Base-by-base conservation (phyloP, 1,284 basidiomycete species). In the Puccinia hordei region DNA sequence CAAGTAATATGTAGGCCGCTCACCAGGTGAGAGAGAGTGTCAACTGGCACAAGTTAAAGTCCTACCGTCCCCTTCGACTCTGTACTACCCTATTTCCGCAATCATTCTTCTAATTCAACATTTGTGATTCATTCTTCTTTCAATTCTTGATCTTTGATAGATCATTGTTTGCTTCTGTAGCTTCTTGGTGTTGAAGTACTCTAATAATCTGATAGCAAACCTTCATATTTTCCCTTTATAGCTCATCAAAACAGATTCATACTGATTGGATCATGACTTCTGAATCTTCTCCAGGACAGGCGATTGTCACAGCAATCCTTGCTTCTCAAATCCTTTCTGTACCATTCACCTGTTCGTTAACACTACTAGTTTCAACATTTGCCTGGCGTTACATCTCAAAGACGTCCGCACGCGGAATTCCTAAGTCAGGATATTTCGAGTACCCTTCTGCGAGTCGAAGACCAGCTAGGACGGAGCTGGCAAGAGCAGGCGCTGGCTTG, bases 371-470 rank as follows among this genome's bases (percentile, higher is more conserved):
- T 49, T 46, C 46, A 46, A 69, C 49, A n/a, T 33, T 69, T 3
- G 46, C 66, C 66, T 69, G 66, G 44, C 66, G 66, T 30, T 69
- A 69, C 24, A 27, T 69, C 66, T 69, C 66, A 41, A 69, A 69
- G 44, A 69, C 66, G 22, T 69, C 44, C 19, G 35, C 41, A 33
- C 66, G 66, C 30, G 24, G 41, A 2, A 24, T 69, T 19, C 66
- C 66, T 12, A 49, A 49, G 22, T 49, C 24, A 22, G 66, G 66
- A 69, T 69, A 69, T 33, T 69, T 69, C 44, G 66, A 69, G 33
- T 51, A 69, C 66, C 41, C 41, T 30, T 49, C 13, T 13, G n/a
- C 13, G 24, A 69, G 6, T 69, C n/a, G 24, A 12, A 69, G 44
- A 44, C 66, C 66, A 69, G 24, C 66, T 19, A 51, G 46, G 66